Evolutionary conservation across 331 rosid species (phyloP).

Genomic region (Rhamnella rubrinervis): DNA sequence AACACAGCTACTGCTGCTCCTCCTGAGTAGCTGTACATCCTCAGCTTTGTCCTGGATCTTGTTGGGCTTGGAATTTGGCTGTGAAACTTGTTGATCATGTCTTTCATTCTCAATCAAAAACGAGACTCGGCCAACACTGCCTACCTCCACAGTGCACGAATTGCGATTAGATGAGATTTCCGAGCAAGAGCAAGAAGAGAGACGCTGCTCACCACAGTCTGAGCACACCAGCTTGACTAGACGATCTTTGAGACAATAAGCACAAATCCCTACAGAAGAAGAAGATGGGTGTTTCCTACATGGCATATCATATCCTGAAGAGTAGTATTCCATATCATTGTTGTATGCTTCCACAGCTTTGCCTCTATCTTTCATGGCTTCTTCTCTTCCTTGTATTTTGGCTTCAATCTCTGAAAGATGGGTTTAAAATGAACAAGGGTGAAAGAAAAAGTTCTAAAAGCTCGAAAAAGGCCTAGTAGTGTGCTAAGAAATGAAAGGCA

Average conservation of each 20-base stretch:
- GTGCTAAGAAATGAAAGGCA: background rate
- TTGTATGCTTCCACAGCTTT: conserved; percentile 54
- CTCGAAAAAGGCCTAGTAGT: background rate
- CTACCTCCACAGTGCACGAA: conserved; percentile 80
- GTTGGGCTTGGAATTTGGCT: conserved; percentile 27
- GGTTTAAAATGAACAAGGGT: conserved; percentile 10
- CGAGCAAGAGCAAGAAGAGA: conserved; percentile 95
- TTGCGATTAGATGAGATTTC: conserved; percentile 79
- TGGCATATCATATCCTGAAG: conserved; percentile 69
- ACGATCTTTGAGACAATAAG: conserved; percentile 84
- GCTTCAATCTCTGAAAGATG: conserved; percentile 14
- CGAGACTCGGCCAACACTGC: conserved; percentile 87
- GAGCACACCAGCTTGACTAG: conserved; percentile 82
- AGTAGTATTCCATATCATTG: conserved; percentile 64
- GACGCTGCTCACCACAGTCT: conserved; percentile 97
- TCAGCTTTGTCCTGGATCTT: conserved; percentile 42
- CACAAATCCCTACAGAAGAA: conserved; percentile 77
- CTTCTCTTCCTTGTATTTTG: background rate
- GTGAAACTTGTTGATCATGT: conserved; percentile 23
- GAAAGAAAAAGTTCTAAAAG: background rate
- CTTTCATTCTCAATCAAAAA: conserved; percentile 87
- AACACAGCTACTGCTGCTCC: conserved; percentile 74
- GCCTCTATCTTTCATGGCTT: conserved; percentile 71
- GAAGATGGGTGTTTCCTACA: conserved; percentile 86
- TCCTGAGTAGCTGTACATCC: conserved; percentile 48